Evolutionary conservation across 148 eudicot genomes (phyloP), one percentile per base, ranked within the genome.

Genomic region (Pharnaceum exiguum): DNA sequence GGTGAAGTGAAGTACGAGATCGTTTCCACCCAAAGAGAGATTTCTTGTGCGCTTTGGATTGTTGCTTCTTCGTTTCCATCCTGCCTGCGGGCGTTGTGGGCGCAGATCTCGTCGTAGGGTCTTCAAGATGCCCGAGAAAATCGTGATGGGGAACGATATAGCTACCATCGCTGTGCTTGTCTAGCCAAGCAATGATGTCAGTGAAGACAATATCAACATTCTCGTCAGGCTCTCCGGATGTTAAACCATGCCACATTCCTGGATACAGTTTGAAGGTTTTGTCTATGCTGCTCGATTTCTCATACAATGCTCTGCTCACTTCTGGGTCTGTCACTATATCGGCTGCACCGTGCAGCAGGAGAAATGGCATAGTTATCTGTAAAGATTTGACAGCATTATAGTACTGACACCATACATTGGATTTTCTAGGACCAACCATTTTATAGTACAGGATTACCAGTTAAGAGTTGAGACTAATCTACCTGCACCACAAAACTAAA

Each of bases 161-260:
- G 18, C 32, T 43, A 25, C 19, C 16, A 47, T 35, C 29, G 12
- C 43, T 54, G 18, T 50, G 83, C 57, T 84, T 84, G 78, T 94
- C 91, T 10, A 94, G 99, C 99, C 99, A 94, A 15, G 75, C 68
- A 1, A 80, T 62, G 37, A 94, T 89, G 62, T 94, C 99, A 0
- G 70, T 55, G 67, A 94, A 89, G 26, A 89, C 96, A 3, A 74
- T 72, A 69, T 89, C 84, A 1, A 94, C 51, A 73, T 94, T 89
- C 62, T 73, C 63, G 16, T 89, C 95, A 0, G 99, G 89, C 65
- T 94, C 99, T 3, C 99, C 95, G 0, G 89, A 74, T 2, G 99
- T 94, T 64, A 94, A 55, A 4, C 76, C 99, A 27, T 94, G 99
- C 99, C 99, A 94, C 99, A 94, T 94, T 15, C 91, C 91, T 0